Evolutionary conservation across 768 basidiomycete genomes (phyloP).

Genomic region (Boletus fagicola): DNA sequence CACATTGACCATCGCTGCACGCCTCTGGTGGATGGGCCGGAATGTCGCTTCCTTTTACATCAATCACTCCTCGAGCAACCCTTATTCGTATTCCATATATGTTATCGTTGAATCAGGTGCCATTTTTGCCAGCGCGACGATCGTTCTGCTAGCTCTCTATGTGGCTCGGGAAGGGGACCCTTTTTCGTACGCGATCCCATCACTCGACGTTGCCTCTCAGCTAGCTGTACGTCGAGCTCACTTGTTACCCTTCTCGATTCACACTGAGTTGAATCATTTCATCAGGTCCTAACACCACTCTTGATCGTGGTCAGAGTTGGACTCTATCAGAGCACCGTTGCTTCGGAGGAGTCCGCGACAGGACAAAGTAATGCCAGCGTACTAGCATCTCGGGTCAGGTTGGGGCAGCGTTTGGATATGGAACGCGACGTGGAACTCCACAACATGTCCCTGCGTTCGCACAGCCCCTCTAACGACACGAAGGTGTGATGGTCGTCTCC

Average conservation of each 20-base stretch:
- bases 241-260: neutral
- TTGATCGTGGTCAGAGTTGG: slow-evolving; percentile 19
- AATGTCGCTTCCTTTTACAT: slow-evolving; percentile 6
- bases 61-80: slow-evolving; percentile 3
- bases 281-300: slow-evolving; percentile 17
- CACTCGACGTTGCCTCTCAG: slow-evolving; percentile 19
- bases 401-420: neutral
- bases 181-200: slow-evolving; percentile 13
- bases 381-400: neutral
- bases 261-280: neutral
- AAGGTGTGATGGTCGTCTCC: neutral
- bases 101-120: slow-evolving; percentile 21
- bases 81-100: slow-evolving; percentile 17
- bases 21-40: slow-evolving; percentile 21
- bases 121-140: slow-evolving; percentile 18
- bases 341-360: neutral
- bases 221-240: slow-evolving; percentile 13
- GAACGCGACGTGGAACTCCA: slow-evolving; percentile 4
- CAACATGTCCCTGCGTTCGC: neutral
- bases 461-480: neutral
- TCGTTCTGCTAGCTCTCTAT: slow-evolving; percentile 19
- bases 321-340: neutral
- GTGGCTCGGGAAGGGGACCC: slow-evolving; percentile 3
- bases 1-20: slow-evolving; percentile 21
- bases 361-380: neutral